Base-by-base conservation (phyloP, 1,284 basidiomycete genomes). In the Apiotrichum akiyoshidainum region DNA sequence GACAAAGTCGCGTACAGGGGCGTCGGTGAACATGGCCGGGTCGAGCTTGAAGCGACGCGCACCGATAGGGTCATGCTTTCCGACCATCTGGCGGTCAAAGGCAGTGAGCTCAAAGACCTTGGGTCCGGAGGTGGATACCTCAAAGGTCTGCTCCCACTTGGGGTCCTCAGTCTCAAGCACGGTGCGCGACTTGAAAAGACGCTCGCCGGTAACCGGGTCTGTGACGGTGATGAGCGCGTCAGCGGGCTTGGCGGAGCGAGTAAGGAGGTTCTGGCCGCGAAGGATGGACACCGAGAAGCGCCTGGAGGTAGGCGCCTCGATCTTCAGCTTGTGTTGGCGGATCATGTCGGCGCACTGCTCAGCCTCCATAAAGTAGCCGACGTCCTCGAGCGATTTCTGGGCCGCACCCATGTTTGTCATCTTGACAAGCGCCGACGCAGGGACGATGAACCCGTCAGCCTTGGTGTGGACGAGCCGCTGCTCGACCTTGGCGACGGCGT, bases 11-110 rank as follows among this genome's bases (percentile, higher is more conserved):
- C 71, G 68, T 3, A 59, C 67, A 2, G 66, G 58, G 10, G 44
- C 41, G 6, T 66, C 66, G 12, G 58, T 55, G 57, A 74, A 75
- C 2, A 60, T 39, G 11, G 64, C 48, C 0, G 74, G 72, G 55
- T 78, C 73, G 46, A 78, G 69, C 50, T 68, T 72, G 69, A 78
- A 68, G 1, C 64, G 59, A 0, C 68, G 47, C 0, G 60, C 46
- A 9, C 77, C 77, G 34, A 79, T 69, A 11, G 60, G 40, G 34
- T 77, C 74, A 58, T 79, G 76, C 50, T 75, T 75, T 52, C 77
- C 77, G 17, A 78, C 75, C 3, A 78, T 67, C 26, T 70, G 66
- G 40, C 76, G 72, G 58, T 77, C 74, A 47, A 61, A 74, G 5
- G 66, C 68, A 1, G 63, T 54, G 5, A 79, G 52, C 52, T 78